Conservation (phyloP, 495 filamentous ascomycete genomes). For the Lepidopterella palustris region DNA sequence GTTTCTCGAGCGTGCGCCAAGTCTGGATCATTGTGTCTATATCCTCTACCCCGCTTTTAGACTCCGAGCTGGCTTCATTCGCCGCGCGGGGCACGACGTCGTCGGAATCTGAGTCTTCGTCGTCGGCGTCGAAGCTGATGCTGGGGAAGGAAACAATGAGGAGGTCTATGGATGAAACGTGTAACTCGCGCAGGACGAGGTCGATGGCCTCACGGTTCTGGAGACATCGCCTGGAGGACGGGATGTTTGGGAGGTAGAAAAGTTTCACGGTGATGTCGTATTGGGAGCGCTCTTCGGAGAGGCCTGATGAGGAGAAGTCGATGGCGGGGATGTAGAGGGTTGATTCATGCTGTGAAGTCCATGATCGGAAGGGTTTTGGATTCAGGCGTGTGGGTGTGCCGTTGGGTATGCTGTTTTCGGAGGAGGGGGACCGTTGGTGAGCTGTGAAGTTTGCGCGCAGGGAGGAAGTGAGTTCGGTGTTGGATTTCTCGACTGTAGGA, state of each 20-base stretch:
- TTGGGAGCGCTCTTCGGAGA: conserved; percentile 68
- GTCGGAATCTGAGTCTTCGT: conserved; percentile 56
- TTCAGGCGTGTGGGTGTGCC: conserved; percentile 33
- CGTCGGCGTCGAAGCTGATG: conserved; percentile 88
- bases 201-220: conserved; percentile 72
- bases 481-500: conserved; percentile 66
- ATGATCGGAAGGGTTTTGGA: conserved; percentile 41
- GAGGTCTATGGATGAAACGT: conserved; percentile 70
- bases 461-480: conserved; percentile 81
- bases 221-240: conserved; percentile 50
- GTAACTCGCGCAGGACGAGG: conserved; percentile 71
- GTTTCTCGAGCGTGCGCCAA: conserved; percentile 63
- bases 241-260: conserved; percentile 75
- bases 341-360: conserved; percentile 57
- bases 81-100: conserved; percentile 43
- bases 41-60: conserved; percentile 47
- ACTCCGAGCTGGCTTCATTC: background rate
- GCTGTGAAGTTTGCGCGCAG: conserved; percentile 72
- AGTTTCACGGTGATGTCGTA: conserved; percentile 94
- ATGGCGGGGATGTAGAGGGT: conserved; percentile 70
- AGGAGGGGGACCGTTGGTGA: conserved; percentile 14
- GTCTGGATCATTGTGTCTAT: conserved; percentile 58
- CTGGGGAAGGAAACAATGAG: conserved; percentile 90
- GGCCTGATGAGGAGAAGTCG: conserved; percentile 59
- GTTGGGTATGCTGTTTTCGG: conserved; percentile 13